A percentile compares a stretch with the other conserved stretches of the same genome.
These are phyloP conservation scores for Dalbergia cultrata DNA, from an alignment of 306 rosid species.

Conservation along the genomic window DNA sequence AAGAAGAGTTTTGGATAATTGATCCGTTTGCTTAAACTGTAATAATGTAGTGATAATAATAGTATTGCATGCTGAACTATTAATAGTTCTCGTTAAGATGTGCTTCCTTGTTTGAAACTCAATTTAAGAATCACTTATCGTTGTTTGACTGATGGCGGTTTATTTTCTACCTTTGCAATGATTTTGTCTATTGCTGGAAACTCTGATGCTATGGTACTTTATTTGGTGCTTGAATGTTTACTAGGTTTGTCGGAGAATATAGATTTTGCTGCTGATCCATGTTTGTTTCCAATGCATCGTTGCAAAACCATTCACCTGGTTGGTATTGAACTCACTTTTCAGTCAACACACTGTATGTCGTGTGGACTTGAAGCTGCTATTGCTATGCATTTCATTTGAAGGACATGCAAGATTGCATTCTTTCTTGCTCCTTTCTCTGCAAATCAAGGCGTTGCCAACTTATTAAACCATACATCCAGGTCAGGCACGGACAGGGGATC, in stretches of 20 bases:
- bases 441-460: conserved; percentile 39
- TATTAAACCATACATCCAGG: conserved; percentile 56
- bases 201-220: conserved; percentile 18
- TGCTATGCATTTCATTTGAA: conserved; percentile 27
- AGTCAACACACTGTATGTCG: conserved; percentile 30
- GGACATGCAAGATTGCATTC: conserved; percentile 25
- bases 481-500: conserved; percentile 90
- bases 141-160: not conserved
- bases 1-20: not conserved
- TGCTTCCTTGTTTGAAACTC: not conserved
- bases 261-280: conserved; percentile 59
- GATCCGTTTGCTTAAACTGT: not conserved
- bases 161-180: not conserved
- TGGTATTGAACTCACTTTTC: conserved; percentile 45
- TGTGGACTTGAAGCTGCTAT: conserved; percentile 38
- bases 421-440: conserved; percentile 35
- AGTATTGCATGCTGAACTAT: not conserved
- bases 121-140: not conserved
- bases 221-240: conserved; percentile 13
- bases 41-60: not conserved
- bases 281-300: conserved; percentile 60
- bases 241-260: conserved; percentile 53
- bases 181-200: not conserved
- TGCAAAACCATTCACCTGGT: conserved; percentile 74
- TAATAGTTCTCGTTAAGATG: not conserved